A percentile compares a stretch with the other conserved stretches of the same genome.
Conservation (phyloP, 2,329 filamentous ascomycete genomes). For the Fusarium sambucinum region DNA sequence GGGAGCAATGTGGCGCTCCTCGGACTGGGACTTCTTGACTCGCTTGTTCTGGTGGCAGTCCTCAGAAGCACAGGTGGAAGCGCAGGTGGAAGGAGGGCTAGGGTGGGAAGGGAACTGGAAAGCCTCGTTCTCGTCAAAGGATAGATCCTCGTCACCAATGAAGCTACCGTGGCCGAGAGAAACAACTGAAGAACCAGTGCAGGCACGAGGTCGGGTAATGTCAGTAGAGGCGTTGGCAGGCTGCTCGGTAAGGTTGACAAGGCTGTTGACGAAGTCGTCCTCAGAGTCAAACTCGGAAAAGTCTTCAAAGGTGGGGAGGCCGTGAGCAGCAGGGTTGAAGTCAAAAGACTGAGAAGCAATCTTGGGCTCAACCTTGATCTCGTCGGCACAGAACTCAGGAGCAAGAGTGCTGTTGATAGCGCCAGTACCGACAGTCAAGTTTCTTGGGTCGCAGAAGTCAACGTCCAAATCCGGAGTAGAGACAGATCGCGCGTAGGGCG, state of each 20-base stretch:
- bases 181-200: constrained; percentile 75
- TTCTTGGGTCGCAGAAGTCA: constrained; percentile 91
- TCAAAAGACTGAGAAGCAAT: constrained; percentile 62
- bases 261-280: constrained; percentile 80
- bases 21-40: constrained; percentile 65
- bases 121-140: constrained; percentile 75
- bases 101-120: constrained; percentile 72
- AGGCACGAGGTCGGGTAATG: constrained; percentile 76
- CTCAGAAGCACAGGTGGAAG: constrained; percentile 56
- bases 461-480: constrained; percentile 75
- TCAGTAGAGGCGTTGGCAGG: constrained; percentile 60
- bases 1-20: constrained; percentile 55
- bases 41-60: constrained; percentile 69
- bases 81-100: constrained; percentile 60
- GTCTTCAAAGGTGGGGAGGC: constrained; percentile 82
- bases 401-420: constrained; percentile 63
- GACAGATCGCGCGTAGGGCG: constrained; percentile 78
- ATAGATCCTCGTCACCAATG: constrained; percentile 80
- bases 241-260: constrained; percentile 72
- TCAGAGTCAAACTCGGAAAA: constrained; percentile 92
- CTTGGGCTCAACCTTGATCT: constrained; percentile 66
- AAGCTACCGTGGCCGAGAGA: constrained; percentile 82
- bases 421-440: constrained; percentile 78
- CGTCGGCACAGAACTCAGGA: constrained; percentile 75
- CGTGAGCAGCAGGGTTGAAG: constrained; percentile 65